Conservation (phyloP, 2,329 filamentous ascomycete species). For the Bertia moriformis region DNA sequence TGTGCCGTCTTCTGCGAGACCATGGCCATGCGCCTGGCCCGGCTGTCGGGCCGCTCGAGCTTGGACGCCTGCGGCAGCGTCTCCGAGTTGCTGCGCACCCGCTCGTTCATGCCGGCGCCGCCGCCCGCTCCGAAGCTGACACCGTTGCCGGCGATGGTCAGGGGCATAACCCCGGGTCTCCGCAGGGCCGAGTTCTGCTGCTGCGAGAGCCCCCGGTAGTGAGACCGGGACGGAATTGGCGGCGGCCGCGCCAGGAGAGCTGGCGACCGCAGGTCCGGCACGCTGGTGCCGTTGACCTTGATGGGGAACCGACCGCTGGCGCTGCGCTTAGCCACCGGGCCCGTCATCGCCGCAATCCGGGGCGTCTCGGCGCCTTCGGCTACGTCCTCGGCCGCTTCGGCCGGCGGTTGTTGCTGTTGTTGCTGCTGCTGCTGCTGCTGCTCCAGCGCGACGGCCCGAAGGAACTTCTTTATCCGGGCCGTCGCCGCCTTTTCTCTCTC, state of each 20-base stretch:
- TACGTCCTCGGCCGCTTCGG: constrained; percentile 42
- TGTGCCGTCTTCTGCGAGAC: constrained; percentile 45
- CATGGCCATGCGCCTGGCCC: constrained; percentile 49
- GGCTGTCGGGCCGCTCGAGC: constrained; percentile 17
- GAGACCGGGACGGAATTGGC: constrained; percentile 66
- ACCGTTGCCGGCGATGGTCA: constrained; percentile 52
- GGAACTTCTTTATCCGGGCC: constrained; percentile 44
- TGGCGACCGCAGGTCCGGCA: constrained; percentile 54
- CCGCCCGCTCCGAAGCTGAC: too few relatives aligned
- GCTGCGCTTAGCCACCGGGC: too few relatives aligned
- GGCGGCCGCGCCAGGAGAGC: constrained; percentile 52
- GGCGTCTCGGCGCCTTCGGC: constrained; percentile 72
- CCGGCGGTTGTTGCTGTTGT: constrained; percentile 35
- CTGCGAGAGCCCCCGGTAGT: constrained; percentile 62
- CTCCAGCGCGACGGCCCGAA: constrained; percentile 32
- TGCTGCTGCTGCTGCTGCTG: too few relatives aligned
- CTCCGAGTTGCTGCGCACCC: constrained; percentile 52
- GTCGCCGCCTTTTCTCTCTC: constrained; percentile 46
- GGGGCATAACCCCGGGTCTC: constrained; percentile 60
- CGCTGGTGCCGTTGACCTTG: constrained; percentile 60
- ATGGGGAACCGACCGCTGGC: constrained; percentile 54
- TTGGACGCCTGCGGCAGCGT: constrained; percentile 33
- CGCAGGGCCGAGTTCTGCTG: constrained; percentile 50
- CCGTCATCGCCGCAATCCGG: constrained; percentile 46
- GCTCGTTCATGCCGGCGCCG: constrained; percentile 57